phyloP scores from a whole-genome alignment of 257 asterid species.

The Solanum tarijense region DNA sequence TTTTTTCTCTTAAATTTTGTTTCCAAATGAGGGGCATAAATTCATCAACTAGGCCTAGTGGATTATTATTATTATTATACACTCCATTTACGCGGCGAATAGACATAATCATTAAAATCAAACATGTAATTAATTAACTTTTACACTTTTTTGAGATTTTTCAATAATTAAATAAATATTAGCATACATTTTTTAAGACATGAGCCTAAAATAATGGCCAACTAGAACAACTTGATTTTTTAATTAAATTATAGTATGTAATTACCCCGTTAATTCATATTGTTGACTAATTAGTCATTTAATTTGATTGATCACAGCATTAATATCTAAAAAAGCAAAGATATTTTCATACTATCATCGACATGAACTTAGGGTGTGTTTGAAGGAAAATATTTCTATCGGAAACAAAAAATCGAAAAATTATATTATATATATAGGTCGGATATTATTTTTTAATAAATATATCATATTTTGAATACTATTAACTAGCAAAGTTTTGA shows the following conservation, averaged over 20 bases:
- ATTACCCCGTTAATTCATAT: neutral
- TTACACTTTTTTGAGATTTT: neutral
- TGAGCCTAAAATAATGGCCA: neutral
- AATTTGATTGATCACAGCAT: neutral
- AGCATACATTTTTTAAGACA: neutral
- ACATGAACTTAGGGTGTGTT: neutral
- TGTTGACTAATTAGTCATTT: neutral
- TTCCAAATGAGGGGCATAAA: neutral
- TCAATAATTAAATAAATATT: neutral
- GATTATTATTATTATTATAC: neutral
- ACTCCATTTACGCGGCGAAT: neutral
- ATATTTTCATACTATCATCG: neutral
- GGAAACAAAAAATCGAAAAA: too few relatives aligned
- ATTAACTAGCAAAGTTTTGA: neutral
- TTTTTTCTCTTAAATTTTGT: neutral
- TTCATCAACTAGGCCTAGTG: neutral
- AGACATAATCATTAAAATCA: neutral
- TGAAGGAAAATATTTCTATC: too few relatives aligned
- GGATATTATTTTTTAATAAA: too few relatives aligned
- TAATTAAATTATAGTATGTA: neutral
- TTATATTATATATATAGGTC: too few relatives aligned
- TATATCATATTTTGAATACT: too few relatives aligned
- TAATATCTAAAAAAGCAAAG: neutral
- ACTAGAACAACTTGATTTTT: neutral
- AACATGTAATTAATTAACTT: neutral